Conservation (phyloP, 371 early-diverging fungal genomes). For the Choanephora cucurbitarum region DNA sequence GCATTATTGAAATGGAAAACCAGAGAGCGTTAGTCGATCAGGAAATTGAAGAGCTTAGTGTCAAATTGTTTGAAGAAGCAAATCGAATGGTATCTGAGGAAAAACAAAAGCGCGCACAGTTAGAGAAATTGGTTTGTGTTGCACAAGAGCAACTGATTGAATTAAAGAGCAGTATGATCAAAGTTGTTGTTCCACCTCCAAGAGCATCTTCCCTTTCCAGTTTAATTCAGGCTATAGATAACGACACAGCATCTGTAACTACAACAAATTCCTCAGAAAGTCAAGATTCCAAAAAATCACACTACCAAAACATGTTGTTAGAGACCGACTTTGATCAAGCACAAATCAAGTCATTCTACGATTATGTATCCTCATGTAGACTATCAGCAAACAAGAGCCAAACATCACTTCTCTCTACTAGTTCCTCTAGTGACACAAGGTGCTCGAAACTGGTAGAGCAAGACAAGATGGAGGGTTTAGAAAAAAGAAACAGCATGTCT, state of each 20-base stretch:
- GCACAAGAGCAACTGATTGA: constrained; percentile 27
- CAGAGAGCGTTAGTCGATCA: constrained; percentile 17
- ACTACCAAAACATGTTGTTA: no score
- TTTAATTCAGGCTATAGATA: background rate
- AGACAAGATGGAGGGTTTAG: no score
- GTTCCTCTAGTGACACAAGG: background rate
- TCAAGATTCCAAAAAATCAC: no score
- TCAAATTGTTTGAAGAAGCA: constrained; percentile 31
- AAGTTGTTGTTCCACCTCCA: background rate
- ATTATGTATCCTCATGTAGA: background rate
- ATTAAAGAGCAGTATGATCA: constrained; percentile 4
- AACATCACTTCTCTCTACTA: background rate
- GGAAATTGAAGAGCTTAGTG: constrained; percentile 33
- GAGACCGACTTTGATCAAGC: background rate
- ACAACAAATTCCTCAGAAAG: no score
- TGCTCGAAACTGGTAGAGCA: background rate
- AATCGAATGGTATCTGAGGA: constrained; percentile 34
- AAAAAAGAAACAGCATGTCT: background rate
- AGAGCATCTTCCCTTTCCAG: background rate
- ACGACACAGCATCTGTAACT: background rate
- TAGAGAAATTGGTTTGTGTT: constrained; percentile 3
- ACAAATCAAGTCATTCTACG: background rate
- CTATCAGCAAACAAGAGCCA: background rate
- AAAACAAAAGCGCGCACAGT: constrained; percentile 10
- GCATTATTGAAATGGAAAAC: constrained; percentile 58